Base-by-base conservation (phyloP, 169 alveolate species). In the Babesia bovis region DNA sequence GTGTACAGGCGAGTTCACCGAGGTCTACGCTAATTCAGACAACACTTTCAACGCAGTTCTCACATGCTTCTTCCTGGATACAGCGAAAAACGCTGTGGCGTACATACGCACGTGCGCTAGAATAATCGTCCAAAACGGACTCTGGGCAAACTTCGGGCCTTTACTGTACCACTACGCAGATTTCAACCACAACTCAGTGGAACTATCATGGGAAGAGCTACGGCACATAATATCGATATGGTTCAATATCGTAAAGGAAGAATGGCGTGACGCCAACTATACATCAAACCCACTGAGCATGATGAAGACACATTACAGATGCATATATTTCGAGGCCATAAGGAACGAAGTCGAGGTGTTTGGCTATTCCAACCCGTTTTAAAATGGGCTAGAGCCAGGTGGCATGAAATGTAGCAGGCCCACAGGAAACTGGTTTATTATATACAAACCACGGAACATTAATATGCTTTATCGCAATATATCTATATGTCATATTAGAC, bases 141-240 rank as follows among this genome's bases (percentile, higher is more conserved):
- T 96, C 30, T 97, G 99, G 99, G 94, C 96, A 35, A 97, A 97
- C 83, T 81, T 97, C 52, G 99, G 99, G 1, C 99, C 99, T 26
- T 88, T 97, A 49, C 95, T 96, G 25, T 97, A 96, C 82, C 99
- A 97, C 82, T 97, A 93, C 79, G 95, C 99, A 7, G 99, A 96
- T 40, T 70, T 85, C 76, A 86, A 87, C n/a, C 87, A 90, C 66
- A 96, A 94, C 55, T 90, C 97, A 56, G 91, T 97, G 42, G 99
- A 97, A 71, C 87, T 95, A 30, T 74, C 98, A 52, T 96, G 98
- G 98, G 98, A 96, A 42, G 99, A 97, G 61, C 60, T 89, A 10
- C 45, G 70, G 53, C 21, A 71, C 23, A 85, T 92, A 25, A 89
- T 92, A 26, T 50, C 90, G 51, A 87, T 74, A 32, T 93, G 94